Conservation (phyloP, 352 stramenopile species). For the Pilasporangium apinafurcum region DNA sequence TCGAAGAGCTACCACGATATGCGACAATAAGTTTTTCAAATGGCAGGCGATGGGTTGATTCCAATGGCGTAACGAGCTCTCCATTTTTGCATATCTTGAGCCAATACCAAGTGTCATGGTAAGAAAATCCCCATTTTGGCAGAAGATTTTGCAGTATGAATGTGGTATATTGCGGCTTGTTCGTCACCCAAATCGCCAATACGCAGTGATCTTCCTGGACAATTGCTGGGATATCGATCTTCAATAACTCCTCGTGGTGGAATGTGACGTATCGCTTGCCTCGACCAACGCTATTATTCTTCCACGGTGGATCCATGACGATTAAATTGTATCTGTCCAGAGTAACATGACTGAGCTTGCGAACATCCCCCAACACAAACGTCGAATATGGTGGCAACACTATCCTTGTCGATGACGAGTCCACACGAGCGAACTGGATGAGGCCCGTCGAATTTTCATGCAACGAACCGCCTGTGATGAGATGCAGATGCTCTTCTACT, state of each 20-base stretch:
- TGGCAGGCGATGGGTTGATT: conserved; percentile 55
- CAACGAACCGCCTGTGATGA: not conserved
- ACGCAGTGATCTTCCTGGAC: conserved; percentile 35
- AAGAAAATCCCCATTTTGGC: conserved; percentile 50
- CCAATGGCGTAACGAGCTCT: conserved; percentile 51
- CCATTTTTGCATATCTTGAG: conserved; percentile 55
- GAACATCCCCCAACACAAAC: conserved; percentile 21
- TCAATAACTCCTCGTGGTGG: conserved; percentile 45
- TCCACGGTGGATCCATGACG: conserved; percentile 68
- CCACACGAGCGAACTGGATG: conserved; percentile 5
- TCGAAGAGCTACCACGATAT: conserved; percentile 20
- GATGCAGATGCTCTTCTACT: not conserved
- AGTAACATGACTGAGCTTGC: conserved; percentile 1
- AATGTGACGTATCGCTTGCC: conserved; percentile 53
- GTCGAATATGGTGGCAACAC: conserved; percentile 14
- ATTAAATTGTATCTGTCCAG: conserved; percentile 30
- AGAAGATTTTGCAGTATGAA: conserved; percentile 57
- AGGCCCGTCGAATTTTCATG: conserved; percentile 5
- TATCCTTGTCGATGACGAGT: conserved; percentile 1
- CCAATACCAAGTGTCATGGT: conserved; percentile 67
- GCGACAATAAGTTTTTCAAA: conserved; percentile 64
- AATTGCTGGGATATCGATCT: conserved; percentile 24
- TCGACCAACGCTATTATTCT: conserved; percentile 70
- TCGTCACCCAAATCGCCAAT: conserved; percentile 73
- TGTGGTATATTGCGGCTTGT: conserved; percentile 41